A percentile compares a stretch with the other conserved stretches of the same genome.
Evolutionary conservation across 2,329 filamentous ascomycete genomes (phyloP).

Genomic region (Didymella arachidicola): DNA sequence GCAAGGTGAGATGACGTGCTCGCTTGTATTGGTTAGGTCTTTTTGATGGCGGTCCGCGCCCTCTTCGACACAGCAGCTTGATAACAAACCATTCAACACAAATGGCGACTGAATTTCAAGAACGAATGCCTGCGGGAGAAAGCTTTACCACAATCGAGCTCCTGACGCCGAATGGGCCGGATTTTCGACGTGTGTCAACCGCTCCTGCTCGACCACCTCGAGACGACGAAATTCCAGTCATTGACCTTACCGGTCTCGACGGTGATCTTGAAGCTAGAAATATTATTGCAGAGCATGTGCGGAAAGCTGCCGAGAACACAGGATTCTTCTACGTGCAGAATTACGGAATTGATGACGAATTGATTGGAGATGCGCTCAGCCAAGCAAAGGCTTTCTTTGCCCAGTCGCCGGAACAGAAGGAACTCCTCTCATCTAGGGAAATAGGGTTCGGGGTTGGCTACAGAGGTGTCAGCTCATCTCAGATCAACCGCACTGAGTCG

Average conservation of each 20-base stretch:
- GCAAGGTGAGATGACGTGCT: too few relatives aligned
- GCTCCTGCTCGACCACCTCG: constrained; percentile 3
- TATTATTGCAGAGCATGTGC: constrained; percentile 45
- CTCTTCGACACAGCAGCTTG: too few relatives aligned
- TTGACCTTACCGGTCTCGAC: constrained; percentile 48
- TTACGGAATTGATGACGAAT: constrained; percentile 41
- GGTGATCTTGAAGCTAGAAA: constrained; percentile 51
- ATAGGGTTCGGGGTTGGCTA: constrained; percentile 2
- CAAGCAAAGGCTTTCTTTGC: constrained; percentile 9
- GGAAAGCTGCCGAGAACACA: constrained; percentile 17
- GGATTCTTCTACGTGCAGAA: constrained; percentile 25
- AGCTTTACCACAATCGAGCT: constrained; percentile 10
- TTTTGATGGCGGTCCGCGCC: neutral
- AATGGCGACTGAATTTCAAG: neutral
- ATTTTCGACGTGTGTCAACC: constrained; percentile 9
- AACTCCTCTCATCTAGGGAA: neutral
- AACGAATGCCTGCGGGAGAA: neutral
- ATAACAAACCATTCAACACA: neutral
- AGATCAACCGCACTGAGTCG: constrained; percentile 11
- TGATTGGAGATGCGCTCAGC: constrained; percentile 15
- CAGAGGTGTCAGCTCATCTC: neutral
- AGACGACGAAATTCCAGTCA: constrained; percentile 47
- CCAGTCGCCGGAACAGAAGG: neutral
- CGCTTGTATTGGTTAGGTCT: too few relatives aligned
- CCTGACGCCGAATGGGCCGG: constrained; percentile 3